phyloP scores from a whole-genome alignment of 1,284 basidiomycete genomes.

The Xerocomus amazonicus region DNA sequence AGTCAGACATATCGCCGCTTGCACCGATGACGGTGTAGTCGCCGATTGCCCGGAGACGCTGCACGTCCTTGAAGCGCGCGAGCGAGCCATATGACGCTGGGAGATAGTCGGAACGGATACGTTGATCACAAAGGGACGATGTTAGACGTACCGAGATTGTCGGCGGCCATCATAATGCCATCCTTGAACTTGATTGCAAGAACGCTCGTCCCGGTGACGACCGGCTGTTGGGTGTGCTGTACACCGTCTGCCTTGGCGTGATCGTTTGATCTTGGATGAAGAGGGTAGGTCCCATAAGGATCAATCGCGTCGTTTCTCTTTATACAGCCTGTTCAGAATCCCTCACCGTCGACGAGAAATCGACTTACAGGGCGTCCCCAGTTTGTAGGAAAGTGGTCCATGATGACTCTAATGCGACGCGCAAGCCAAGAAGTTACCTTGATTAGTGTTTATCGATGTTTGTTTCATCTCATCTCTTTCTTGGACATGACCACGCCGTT shows the following conservation, averaged over 20 bases:
- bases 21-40: slow-evolving; percentile 86
- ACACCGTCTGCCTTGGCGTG: slow-evolving; percentile 51
- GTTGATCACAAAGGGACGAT: not conserved
- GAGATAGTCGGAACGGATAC: not conserved
- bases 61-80: slow-evolving; percentile 94
- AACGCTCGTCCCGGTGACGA: slow-evolving; percentile 96
- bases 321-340: not conserved
- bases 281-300: slow-evolving; percentile 69
- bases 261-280: slow-evolving; percentile 49
- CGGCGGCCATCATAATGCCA: slow-evolving; percentile 98
- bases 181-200: slow-evolving; percentile 93
- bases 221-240: slow-evolving; percentile 83
- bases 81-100: slow-evolving; percentile 96
- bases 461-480: too few species aligned
- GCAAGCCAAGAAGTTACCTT: too few species aligned
- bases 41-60: slow-evolving; percentile 84
- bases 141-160: slow-evolving; percentile 76
- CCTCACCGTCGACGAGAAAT: not conserved
- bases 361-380: slow-evolving; percentile 72
- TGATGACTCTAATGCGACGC: slow-evolving; percentile 33
- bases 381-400: slow-evolving; percentile 80
- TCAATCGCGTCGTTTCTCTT: slow-evolving; percentile 73
- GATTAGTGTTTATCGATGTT: slow-evolving; percentile 22
- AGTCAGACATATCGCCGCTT: slow-evolving; percentile 97
- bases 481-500: slow-evolving; percentile 30